Conservation (phyloP, 768 basidiomycete genomes). For the Cystofilobasidium bisporidii region DNA sequence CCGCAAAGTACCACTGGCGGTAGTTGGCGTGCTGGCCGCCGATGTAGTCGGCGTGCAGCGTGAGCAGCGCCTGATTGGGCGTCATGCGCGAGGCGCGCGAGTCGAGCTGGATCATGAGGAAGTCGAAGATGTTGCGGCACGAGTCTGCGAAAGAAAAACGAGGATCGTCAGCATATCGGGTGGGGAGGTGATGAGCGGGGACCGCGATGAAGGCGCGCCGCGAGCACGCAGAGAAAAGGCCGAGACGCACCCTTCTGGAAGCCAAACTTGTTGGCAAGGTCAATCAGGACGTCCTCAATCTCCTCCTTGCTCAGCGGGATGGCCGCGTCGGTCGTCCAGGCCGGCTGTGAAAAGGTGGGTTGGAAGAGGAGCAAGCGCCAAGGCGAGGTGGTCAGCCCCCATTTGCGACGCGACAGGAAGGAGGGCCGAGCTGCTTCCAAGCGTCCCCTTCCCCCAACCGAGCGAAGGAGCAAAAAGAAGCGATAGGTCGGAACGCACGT, state of each 20-base stretch:
- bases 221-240: not conserved
- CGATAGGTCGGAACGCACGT: constrained; percentile 1
- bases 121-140: constrained; percentile 61
- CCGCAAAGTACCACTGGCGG: constrained; percentile 99
- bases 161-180: too few relatives aligned
- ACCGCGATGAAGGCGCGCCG: not conserved
- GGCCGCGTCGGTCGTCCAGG: constrained; percentile 82
- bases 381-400: not conserved
- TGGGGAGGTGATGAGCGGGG: not conserved
- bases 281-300: constrained; percentile 95
- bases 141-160: constrained; percentile 33
- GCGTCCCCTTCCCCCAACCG: not conserved
- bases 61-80: constrained; percentile 86
- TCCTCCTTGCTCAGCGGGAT: constrained; percentile 99
- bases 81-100: constrained; percentile 95
- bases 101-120: constrained; percentile 93
- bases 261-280: constrained; percentile 96
- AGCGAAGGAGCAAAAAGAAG: not conserved
- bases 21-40: constrained; percentile 98
- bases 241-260: constrained; percentile 79
- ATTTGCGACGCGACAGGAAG: too few relatives aligned
- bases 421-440: too few relatives aligned
- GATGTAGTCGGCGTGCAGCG: constrained; percentile 96
- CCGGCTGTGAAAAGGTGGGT: constrained; percentile 45
- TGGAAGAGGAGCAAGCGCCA: not conserved